Evolutionary conservation across 2,329 filamentous ascomycete genomes (phyloP).

Genomic region (Ophiostoma sp.): DNA sequence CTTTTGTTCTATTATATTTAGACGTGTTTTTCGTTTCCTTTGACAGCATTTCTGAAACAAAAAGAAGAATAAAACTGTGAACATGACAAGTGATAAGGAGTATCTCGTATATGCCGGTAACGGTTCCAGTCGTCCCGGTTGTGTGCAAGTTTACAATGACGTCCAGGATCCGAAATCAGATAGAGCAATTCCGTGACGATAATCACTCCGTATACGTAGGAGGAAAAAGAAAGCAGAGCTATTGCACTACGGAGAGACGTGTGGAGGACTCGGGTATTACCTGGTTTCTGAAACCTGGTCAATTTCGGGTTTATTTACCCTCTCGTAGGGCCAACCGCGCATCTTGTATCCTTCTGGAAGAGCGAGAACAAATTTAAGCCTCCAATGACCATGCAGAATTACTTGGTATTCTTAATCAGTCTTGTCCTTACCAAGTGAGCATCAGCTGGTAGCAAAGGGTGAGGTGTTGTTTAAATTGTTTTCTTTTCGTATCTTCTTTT

Average conservation of each 20-base stretch:
- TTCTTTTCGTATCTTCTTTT: background rate
- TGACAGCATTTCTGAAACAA: background rate
- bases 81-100: background rate
- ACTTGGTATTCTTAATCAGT: too few relatives aligned
- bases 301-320: conserved; percentile 6
- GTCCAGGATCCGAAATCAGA: background rate
- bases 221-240: background rate
- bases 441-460: too few relatives aligned
- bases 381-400: background rate
- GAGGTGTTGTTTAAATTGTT: too few relatives aligned
- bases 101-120: background rate
- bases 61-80: too few relatives aligned
- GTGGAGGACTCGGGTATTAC: conserved; percentile 11
- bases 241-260: background rate
- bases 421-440: too few relatives aligned
- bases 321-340: background rate
- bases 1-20: background rate
- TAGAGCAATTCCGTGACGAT: background rate
- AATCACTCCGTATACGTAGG: background rate
- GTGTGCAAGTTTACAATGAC: background rate
- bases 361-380: too few relatives aligned
- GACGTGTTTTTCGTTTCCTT: background rate
- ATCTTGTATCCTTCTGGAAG: background rate
- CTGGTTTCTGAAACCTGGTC: conserved; percentile 13
- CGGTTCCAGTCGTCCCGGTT: background rate